Percentiles rank a stretch among this genome's conserved stretches.
phyloP scores from a whole-genome alignment of 768 basidiomycete species.

The Tricholoma saponaceum region DNA sequence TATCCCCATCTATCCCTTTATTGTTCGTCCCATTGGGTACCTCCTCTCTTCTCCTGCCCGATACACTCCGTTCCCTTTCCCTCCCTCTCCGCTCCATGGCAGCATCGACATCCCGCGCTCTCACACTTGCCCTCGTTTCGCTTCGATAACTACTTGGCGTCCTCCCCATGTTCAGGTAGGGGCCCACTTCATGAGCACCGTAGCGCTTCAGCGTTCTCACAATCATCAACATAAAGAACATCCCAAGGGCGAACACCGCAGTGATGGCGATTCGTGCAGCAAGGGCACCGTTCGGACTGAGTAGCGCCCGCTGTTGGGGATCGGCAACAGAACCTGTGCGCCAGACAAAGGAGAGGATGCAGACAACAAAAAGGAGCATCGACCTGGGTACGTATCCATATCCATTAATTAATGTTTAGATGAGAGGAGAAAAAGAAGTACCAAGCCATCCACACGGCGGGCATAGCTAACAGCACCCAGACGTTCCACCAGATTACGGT shows the following conservation, averaged over 20 bases:
- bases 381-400: conserved; percentile 28
- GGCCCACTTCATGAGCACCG: conserved; percentile 28
- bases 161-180: conserved; percentile 4
- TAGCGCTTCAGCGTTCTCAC: conserved; percentile 60
- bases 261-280: conserved; percentile 56
- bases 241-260: conserved; percentile 47
- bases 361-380: conserved; percentile 45
- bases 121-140: conserved; percentile 3
- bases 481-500: conserved; percentile 48
- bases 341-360: conserved; percentile 60
- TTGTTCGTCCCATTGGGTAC: conserved; percentile 7
- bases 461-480: conserved; percentile 61
- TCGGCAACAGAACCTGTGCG: conserved; percentile 49
- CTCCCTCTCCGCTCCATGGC: conserved; percentile 24
- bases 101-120: conserved; percentile 12
- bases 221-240: conserved; percentile 60
- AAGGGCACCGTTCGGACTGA: conserved; percentile 36
- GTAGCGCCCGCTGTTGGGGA: conserved; percentile 26
- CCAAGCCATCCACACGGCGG: conserved; percentile 60
- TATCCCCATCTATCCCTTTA: neutral
- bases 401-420: neutral
- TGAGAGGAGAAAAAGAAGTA: conserved; percentile 12
- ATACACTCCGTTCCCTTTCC: conserved; percentile 17
- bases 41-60: conserved; percentile 10
- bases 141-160: neutral